Conservation (phyloP, 805 yeast species). For the Metschnikowia orientalis region DNA sequence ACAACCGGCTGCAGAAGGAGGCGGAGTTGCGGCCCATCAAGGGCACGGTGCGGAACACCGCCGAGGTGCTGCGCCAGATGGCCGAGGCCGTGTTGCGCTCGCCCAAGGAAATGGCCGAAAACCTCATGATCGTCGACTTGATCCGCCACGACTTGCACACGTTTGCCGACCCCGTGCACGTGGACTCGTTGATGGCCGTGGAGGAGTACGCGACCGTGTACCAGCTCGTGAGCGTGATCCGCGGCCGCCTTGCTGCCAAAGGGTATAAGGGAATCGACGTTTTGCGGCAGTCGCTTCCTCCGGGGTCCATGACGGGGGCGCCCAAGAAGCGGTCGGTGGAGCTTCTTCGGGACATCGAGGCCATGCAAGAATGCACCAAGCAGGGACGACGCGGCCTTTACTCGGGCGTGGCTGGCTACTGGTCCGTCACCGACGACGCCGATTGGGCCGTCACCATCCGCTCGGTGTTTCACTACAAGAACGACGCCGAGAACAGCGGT, state of each 20-base stretch:
- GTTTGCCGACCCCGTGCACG: constrained; percentile 60
- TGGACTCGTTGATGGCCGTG: constrained; percentile 78
- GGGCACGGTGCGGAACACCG: constrained; percentile 80
- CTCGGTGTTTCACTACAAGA: constrained; percentile 63
- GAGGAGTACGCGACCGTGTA: constrained; percentile 90
- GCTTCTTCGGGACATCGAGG: constrained; percentile 59
- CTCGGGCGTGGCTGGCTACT: constrained; percentile 93
- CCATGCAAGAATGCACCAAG: constrained; percentile 27
- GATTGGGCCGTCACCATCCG: constrained; percentile 97
- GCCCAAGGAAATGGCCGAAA: constrained; percentile 93
- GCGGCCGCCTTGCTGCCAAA: constrained; percentile 46
- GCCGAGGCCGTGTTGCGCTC: constrained; percentile 68
- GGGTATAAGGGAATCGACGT: constrained; percentile 71
- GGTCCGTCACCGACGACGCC: constrained; percentile 81
- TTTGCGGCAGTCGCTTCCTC: constrained; percentile 76
- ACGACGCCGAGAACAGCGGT: constrained; percentile 37
- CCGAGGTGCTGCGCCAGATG: constrained; percentile 46
- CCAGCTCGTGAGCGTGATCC: constrained; percentile 87
- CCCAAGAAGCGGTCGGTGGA: constrained; percentile 93
- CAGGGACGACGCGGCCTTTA: constrained; percentile 73
- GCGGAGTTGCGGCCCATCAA: constrained; percentile 93
- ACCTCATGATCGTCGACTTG: constrained; percentile 92
- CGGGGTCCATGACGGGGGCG: constrained; percentile 99
- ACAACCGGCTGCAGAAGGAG: constrained; percentile 21
- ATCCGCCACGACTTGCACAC: constrained; percentile 87